Evolutionary conservation across 1,284 basidiomycete genomes (phyloP), one percentile per base, ranked within the genome.

Genomic region (Sutorius eximius): DNA sequence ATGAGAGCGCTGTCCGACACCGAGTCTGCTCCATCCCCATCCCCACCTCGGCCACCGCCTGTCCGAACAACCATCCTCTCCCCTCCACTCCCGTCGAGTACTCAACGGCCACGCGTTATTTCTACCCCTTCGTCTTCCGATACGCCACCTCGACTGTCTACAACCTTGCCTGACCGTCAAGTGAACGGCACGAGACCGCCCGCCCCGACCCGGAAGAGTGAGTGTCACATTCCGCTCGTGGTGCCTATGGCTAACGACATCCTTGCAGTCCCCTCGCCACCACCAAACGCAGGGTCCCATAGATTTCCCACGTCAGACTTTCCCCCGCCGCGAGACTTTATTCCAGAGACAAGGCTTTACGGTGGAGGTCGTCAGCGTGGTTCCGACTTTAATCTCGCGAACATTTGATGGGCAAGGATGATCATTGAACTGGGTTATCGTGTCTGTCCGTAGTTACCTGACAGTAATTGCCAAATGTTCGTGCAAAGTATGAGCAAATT

Each of bases 271-370:
- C 86, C 87, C 37, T 83, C 87, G 5, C 90, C 89, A 33, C 88
- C 89, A 24, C 82, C 87, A 1, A 82, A 78, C 54, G 80, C 79
- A 45, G 88, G 88, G 16, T 66, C 77, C 27, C 86, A 90, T 64
- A 83, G 77, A 20, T 92, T 91, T 65, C 87, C 87, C 13, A 79
- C 83, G 16, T 73, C 75, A 20, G 87, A 85, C 48, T 91, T 92
- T 68, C 90, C 89, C 13, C 82, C 84, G 15, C 89, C 89, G n/a
- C 81, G 88, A 43, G 74, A 76, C 30, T 91, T 90, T 68, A 68
- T 68, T 36, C 65, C 70, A 16, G 73, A 66, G 33, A 59, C 68
- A 27, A 86, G 77, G 63, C 75, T 74, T 41, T 92, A 92, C 66
- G 71, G 70, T 15, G 85, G 83, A 67, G 87, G 87, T 30, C 80